Percentiles rank a stretch among this genome's conserved stretches.
Evolutionary conservation across 164 flowering plant species (phyloP).

Genomic region (Houttuynia cordata): DNA sequence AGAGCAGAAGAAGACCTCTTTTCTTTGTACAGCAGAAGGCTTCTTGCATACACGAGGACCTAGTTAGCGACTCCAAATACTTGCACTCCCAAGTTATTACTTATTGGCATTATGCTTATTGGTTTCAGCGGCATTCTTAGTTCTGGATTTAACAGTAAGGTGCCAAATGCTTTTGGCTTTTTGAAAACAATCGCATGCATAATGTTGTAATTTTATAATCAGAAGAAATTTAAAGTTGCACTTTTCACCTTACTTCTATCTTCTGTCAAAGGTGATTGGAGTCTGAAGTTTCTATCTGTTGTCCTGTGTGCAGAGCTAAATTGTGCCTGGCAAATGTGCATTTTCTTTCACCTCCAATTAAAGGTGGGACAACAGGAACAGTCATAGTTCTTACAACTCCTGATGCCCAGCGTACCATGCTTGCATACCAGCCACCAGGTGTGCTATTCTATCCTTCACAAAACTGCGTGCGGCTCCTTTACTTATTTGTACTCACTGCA

Average conservation of each 20-base stretch:
- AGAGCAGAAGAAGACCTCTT: too few relatives aligned
- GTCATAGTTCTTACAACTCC: conserved; percentile 98
- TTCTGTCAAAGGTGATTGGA: not conserved
- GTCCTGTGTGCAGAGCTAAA: conserved; percentile 40
- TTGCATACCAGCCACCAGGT: conserved; percentile 97
- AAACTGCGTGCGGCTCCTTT: not conserved
- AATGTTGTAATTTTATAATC: too few relatives aligned
- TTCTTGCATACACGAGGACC: too few relatives aligned
- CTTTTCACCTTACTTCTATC: not conserved
- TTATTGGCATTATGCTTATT: too few relatives aligned
- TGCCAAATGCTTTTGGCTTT: too few relatives aligned
- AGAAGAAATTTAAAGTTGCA: not conserved
- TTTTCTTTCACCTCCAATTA: conserved; percentile 72
- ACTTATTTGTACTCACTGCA: not conserved
- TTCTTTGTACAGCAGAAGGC: too few relatives aligned
- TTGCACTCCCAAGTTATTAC: too few relatives aligned
- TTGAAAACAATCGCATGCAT: not conserved
- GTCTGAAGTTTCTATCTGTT: not conserved
- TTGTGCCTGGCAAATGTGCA: conserved; percentile 75
- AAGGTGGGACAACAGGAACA: conserved; percentile 95
- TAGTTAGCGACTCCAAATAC: too few relatives aligned
- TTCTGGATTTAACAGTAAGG: too few relatives aligned
- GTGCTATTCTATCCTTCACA: not conserved
- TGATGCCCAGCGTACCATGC: conserved; percentile 98
- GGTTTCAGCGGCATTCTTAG: too few relatives aligned